These are phyloP conservation scores for Ambrosia trifida DNA, from an alignment of 129 eudicot genomes.

Conservation along the genomic window DNA sequence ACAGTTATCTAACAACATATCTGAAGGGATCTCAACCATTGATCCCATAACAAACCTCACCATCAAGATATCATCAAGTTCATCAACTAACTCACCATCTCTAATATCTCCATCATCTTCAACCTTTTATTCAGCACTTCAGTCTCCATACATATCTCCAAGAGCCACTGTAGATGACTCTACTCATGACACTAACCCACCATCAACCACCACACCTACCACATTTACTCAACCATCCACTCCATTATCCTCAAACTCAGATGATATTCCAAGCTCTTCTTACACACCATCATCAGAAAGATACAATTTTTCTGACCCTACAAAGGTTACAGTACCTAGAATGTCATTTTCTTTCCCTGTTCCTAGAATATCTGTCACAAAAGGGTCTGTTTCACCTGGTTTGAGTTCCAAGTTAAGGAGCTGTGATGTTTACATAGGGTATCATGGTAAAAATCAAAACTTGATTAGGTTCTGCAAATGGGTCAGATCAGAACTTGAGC, in stretches of 20 bases:
- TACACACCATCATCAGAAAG: constrained; percentile 77
- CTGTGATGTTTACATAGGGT: constrained; percentile 89
- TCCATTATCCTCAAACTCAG: constrained; percentile 48
- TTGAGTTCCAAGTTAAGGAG: constrained; percentile 65
- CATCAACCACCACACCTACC: constrained; percentile 32
- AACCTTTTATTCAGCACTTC: constrained; percentile 86
- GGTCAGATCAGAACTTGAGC: constrained; percentile 88
- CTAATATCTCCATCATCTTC: constrained; percentile 76
- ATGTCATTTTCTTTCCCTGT: constrained; percentile 82
- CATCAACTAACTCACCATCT: constrained; percentile 55
- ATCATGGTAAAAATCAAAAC: constrained; percentile 65
- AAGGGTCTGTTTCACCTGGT: constrained; percentile 61
- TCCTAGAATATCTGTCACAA: constrained; percentile 73
- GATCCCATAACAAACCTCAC: constrained; percentile 52
- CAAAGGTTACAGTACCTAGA: constrained; percentile 58
- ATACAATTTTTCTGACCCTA: constrained; percentile 51
- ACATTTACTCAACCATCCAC: constrained; percentile 21
- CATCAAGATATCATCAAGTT: constrained; percentile 52
- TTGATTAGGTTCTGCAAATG: constrained; percentile 69
- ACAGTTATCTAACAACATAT: constrained; percentile 23
- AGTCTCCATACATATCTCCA: constrained; percentile 92
- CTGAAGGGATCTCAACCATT: constrained; percentile 37
- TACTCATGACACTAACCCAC: constrained; percentile 35
- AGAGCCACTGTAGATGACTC: constrained; percentile 51
- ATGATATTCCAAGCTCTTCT: constrained; percentile 84